Evolutionary conservation across 2,329 filamentous ascomycete genomes (phyloP).

Genomic region (Scedosporium dehoogii): DNA sequence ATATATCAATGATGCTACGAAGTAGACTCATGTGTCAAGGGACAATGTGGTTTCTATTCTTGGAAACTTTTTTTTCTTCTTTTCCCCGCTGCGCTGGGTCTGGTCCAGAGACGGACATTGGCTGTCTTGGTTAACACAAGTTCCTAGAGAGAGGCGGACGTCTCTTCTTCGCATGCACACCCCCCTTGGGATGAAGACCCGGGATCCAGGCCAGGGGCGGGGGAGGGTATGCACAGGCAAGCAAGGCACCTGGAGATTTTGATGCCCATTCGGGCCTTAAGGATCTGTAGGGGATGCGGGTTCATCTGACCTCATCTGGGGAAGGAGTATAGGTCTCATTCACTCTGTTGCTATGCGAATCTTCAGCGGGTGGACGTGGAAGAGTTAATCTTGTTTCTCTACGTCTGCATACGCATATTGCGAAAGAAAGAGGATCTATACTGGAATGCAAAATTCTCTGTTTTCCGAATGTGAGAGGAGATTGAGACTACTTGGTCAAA

Average conservation of each 20-base stretch:
- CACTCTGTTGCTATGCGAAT: neutral
- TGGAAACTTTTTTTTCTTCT: neutral
- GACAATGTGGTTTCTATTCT: neutral
- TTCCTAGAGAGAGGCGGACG: neutral
- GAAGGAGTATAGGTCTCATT: neutral
- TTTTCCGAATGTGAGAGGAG: too few relatives aligned
- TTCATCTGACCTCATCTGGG: neutral
- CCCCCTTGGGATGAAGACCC: neutral
- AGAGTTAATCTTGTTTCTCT: too few relatives aligned
- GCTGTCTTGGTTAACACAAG: neutral
- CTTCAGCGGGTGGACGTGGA: neutral
- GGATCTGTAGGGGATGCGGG: neutral
- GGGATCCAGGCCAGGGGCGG: neutral
- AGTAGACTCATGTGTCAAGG: neutral
- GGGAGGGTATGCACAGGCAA: neutral
- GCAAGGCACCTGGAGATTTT: neutral
- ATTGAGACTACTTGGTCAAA: too few relatives aligned
- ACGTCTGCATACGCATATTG: too few relatives aligned
- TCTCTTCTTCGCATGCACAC: too few relatives aligned
- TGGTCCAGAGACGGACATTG: neutral
- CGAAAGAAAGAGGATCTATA: too few relatives aligned
- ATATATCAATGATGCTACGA: neutral
- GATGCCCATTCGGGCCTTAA: neutral
- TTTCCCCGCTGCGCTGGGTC: neutral
- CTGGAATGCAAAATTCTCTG: too few relatives aligned